These are phyloP conservation scores for Astragalus membranaceus DNA, from an alignment of 306 rosid species.

Conservation along the genomic window DNA sequence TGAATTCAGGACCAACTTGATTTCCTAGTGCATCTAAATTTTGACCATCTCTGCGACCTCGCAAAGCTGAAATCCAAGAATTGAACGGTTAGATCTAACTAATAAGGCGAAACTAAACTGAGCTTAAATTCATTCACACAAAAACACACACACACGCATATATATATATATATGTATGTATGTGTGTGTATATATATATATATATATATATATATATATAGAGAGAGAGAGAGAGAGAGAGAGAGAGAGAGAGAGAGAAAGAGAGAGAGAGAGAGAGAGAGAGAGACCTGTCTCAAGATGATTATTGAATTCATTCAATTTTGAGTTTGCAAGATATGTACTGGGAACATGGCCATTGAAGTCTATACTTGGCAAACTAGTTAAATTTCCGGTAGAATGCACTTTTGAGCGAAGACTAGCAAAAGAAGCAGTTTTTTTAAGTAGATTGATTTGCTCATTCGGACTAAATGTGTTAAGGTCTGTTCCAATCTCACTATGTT, in stretches of 20 bases:
- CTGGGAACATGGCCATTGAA: constrained; percentile 38
- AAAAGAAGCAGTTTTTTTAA: constrained; percentile 64
- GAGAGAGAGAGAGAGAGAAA: constrained; percentile 20
- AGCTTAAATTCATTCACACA: constrained; percentile 11
- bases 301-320: constrained; percentile 35
- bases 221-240: constrained; percentile 3
- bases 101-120: neutral
- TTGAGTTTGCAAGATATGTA: constrained; percentile 46
- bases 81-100: constrained; percentile 10
- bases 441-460: constrained; percentile 46
- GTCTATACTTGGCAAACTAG: constrained; percentile 40
- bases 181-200: neutral
- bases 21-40: constrained; percentile 35
- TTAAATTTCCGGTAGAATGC: constrained; percentile 44
- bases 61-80: constrained; percentile 34
- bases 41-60: constrained; percentile 37
- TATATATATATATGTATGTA: too few species aligned
- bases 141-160: neutral
- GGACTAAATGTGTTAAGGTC: constrained; percentile 40
- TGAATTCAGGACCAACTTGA: constrained; percentile 41
- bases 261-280: constrained; percentile 2
- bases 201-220: too few species aligned
- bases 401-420: constrained; percentile 56
- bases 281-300: constrained; percentile 52
- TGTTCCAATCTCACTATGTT: constrained; percentile 44